Conservation (phyloP, 2,329 filamentous ascomycete species). For the Zalaria obscura region DNA sequence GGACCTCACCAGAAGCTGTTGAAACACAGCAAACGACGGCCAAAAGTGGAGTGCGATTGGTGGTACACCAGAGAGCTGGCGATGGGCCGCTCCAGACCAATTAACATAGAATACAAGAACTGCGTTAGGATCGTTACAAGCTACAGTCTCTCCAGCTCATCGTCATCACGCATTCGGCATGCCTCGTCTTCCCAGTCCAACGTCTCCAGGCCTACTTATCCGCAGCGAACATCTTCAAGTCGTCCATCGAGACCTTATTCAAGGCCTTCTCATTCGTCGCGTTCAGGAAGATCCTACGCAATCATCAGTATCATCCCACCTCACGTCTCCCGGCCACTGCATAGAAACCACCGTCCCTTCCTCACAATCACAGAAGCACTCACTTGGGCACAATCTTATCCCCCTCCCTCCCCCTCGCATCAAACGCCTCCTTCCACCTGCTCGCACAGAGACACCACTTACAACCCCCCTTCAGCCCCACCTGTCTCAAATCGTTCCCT, state of each 20-base stretch:
- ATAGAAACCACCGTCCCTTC: no score
- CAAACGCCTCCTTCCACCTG: conserved; percentile 40
- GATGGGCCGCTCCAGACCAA: no score
- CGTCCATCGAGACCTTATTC: conserved; percentile 31
- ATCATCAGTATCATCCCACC: conserved; percentile 8
- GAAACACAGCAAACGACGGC: no score
- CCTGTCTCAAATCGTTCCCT: conserved; percentile 43
- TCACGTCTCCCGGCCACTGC: no score
- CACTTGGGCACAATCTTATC: conserved; percentile 31
- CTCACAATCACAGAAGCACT: conserved; percentile 1
- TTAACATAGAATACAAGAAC: neutral
- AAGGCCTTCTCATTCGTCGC: conserved; percentile 40
- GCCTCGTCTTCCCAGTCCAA: neutral
- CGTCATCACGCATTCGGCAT: neutral
- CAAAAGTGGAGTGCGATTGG: no score
- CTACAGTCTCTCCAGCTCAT: neutral
- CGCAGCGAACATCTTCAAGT: conserved; percentile 35
- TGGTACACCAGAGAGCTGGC: no score
- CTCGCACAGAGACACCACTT: conserved; percentile 50
- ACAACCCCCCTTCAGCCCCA: conserved; percentile 43
- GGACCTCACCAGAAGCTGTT: no score
- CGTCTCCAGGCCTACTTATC: conserved; percentile 17
- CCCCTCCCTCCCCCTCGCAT: conserved; percentile 34
- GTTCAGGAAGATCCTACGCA: conserved; percentile 31
- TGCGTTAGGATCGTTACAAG: neutral